Base-by-base conservation (phyloP, 2,329 filamentous ascomycete genomes). In the Penicillium sp. region DNA sequence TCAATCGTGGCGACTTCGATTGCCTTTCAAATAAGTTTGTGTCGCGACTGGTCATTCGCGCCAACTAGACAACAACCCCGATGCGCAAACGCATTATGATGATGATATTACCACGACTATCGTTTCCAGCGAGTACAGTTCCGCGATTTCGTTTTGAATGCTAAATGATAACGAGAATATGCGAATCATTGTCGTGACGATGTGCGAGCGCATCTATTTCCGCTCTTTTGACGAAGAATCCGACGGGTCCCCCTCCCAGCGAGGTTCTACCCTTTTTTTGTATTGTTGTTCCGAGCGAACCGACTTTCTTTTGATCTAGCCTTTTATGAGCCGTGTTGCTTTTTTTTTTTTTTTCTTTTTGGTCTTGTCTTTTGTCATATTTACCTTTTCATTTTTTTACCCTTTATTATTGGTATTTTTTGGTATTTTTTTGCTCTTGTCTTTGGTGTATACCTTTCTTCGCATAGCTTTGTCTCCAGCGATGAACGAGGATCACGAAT, bases 21-120 rank as follows among this genome's bases (percentile, higher is more conserved):
- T 93, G 84, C 53, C 73, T 97, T 66, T 95, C 90, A 46, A 96
- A 95, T 77, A 97, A 96, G 77, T 96, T 97, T 76, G 75, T 96
- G 60, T 94, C 90, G 33, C 94, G 94, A 74, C 81, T 97, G 64
- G 90, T 96, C 68, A 95, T 96, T 70, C 88, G 91, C 62, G 87
- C 91, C 64, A 95, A 94, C 75, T 95, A 78, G 21, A 41, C 32
- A 68, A 60, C 45, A 55, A 60, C 52, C 43, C 50, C 44, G 39
- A 57, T 53, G 57, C 57, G 55, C 51, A 56, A 55, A 54, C 56
- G 55, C 58, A 55, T 54, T 55, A 58, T 55, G 55, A 62, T 48
- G 54, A 61, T 57, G 51, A 56, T 53, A 46, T 51, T 50, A 52
- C 22, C 49, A 53, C 55, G 58, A 56, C 46, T 50, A 54, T 55